Evolutionary conservation across 495 filamentous ascomycete genomes (phyloP).

Genomic region (Opeltia flavorubescens): DNA sequence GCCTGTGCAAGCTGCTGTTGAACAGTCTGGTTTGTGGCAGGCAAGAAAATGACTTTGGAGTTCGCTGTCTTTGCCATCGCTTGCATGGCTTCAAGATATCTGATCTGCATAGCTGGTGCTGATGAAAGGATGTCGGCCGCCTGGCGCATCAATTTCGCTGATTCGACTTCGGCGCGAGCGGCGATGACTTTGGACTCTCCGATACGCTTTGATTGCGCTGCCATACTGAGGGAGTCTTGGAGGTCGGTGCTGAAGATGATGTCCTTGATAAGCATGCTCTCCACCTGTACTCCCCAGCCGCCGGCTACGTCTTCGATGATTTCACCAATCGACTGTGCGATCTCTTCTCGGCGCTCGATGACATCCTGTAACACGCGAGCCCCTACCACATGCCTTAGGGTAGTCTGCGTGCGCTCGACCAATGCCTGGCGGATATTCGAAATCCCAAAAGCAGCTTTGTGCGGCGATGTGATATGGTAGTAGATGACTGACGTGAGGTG

Average conservation of each 20-base stretch:
- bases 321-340: constrained; percentile 84
- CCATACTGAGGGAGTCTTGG: constrained; percentile 97
- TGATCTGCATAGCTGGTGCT: constrained; percentile 97
- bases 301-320: constrained; percentile 93
- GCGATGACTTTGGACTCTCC: constrained; percentile 97
- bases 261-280: constrained; percentile 99
- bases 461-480: constrained; percentile 90
- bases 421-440: constrained; percentile 87
- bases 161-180: constrained; percentile 91
- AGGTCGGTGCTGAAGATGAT: constrained; percentile 95
- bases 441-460: constrained; percentile 97
- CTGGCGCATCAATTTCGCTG: constrained; percentile 93
- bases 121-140: constrained; percentile 89
- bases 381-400: constrained; percentile 91
- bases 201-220: constrained; percentile 97
- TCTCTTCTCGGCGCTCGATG: constrained; percentile 95
- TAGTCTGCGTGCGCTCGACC: constrained; percentile 95
- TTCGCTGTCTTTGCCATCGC: constrained; percentile 95
- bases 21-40: constrained; percentile 31
- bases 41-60: constrained; percentile 91
- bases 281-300: constrained; percentile 92
- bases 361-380: constrained; percentile 95
- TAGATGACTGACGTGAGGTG: constrained; percentile 96
- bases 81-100: constrained; percentile 99
- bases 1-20: constrained; percentile 34